Percentiles rank a stretch among this genome's conserved stretches.
phyloP scores from a whole-genome alignment of 2,329 filamentous ascomycete species.

The Ramularia endophylla region DNA sequence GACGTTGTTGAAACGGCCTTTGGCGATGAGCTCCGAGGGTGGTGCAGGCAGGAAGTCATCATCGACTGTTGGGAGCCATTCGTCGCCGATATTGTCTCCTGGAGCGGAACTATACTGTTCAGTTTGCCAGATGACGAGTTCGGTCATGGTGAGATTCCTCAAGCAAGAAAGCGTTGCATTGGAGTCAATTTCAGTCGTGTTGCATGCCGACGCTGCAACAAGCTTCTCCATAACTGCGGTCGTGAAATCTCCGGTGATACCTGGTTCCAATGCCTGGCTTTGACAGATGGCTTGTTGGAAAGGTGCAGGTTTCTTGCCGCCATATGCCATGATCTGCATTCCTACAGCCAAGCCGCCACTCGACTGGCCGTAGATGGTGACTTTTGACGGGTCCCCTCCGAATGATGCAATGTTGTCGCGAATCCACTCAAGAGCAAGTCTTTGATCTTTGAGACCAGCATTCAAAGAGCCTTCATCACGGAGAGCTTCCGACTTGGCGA shows the following conservation, averaged over 20 bases:
- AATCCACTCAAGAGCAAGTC: slow-evolving; percentile 55
- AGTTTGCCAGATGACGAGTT: slow-evolving; percentile 41
- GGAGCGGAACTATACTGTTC: slow-evolving; percentile 41
- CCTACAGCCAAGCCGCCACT: slow-evolving; percentile 28
- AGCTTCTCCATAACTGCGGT: slow-evolving; percentile 42
- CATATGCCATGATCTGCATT: slow-evolving; percentile 46
- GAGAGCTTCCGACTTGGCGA: slow-evolving; percentile 31
- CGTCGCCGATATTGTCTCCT: slow-evolving; percentile 39
- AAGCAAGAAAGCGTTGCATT: slow-evolving; percentile 44
- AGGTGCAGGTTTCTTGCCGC: too few relatives aligned
- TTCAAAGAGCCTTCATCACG: slow-evolving; percentile 31
- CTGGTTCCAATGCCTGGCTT: slow-evolving; percentile 47
- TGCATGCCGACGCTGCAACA: slow-evolving; percentile 41
- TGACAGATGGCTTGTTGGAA: slow-evolving; percentile 45
- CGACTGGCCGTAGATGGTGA: slow-evolving; percentile 38
- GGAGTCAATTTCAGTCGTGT: slow-evolving; percentile 35
- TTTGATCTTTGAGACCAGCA: slow-evolving; percentile 52
- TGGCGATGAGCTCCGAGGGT: slow-evolving; percentile 36
- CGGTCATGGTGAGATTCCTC: slow-evolving; percentile 37
- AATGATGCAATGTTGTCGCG: slow-evolving; percentile 53
- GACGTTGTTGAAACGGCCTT: slow-evolving; percentile 36
- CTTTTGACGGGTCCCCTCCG: slow-evolving; percentile 49
- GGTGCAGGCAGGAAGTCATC: slow-evolving; percentile 41
- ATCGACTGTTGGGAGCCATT: slow-evolving; percentile 48
- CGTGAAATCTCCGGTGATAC: slow-evolving; percentile 42